These are phyloP conservation scores for Excoecaria agallocha DNA, from an alignment of 345 rosid species.

Conservation along the genomic window DNA sequence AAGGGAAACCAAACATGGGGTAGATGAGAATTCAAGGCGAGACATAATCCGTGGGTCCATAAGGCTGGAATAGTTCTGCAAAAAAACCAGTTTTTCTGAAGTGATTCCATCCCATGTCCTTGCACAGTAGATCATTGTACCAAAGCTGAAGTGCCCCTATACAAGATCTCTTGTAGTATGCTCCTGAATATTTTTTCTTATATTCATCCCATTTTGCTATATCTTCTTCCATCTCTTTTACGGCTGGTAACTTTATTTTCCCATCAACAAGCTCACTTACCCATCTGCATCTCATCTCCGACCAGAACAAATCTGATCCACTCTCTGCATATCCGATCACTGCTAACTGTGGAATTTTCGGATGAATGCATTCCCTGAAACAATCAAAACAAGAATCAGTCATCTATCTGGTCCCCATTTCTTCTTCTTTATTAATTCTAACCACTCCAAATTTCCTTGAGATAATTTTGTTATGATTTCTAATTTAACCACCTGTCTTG, in stretches of 20 bases:
- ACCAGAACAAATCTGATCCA: slow-evolving; percentile 33
- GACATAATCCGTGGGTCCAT: slow-evolving; percentile 40
- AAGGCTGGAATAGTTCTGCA: slow-evolving; percentile 41
- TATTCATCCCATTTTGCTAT: slow-evolving; percentile 25
- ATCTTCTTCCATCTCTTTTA: slow-evolving; percentile 40
- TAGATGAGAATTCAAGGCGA: too few species aligned
- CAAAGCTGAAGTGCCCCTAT: slow-evolving; percentile 44
- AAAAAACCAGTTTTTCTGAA: slow-evolving; percentile 34
- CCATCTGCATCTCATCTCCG: slow-evolving; percentile 45
- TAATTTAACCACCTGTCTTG: too few species aligned
- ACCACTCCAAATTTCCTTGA: too few species aligned
- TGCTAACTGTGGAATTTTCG: slow-evolving; percentile 39
- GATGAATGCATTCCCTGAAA: slow-evolving; percentile 20
- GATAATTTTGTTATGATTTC: too few species aligned
- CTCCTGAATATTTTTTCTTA: slow-evolving; percentile 28
- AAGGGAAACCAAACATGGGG: too few species aligned
- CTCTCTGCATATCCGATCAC: slow-evolving; percentile 44
- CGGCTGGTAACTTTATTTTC: slow-evolving; percentile 33
- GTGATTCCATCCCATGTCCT: slow-evolving; percentile 42
- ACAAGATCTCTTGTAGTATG: slow-evolving; percentile 9
- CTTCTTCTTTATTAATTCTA: too few species aligned
- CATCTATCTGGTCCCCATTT: too few species aligned
- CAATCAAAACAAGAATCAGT: too few species aligned
- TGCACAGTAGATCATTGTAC: slow-evolving; percentile 42
- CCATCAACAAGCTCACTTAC: slow-evolving; percentile 36